A percentile compares a stretch with the other conserved stretches of the same genome.
Conservation (phyloP, 305 asterid genomes). For the Caryopteris hybrid region DNA sequence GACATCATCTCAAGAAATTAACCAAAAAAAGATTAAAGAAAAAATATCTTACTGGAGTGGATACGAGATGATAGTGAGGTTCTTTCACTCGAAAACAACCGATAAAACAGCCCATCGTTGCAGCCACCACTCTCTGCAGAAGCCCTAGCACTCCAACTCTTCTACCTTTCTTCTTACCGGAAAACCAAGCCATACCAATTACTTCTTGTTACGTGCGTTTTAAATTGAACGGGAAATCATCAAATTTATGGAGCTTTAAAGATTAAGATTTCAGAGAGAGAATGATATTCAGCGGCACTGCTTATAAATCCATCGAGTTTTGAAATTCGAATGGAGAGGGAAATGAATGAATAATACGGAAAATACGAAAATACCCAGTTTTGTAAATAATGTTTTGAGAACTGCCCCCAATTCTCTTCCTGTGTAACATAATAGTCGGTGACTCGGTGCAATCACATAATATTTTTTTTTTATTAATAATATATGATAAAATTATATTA, state of each 20-base stretch:
- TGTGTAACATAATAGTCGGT: too few species aligned
- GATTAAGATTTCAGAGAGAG: slow-evolving; percentile 7
- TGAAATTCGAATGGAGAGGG: slow-evolving; percentile 39
- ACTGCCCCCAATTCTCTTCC: too few species aligned
- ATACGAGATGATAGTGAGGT: slow-evolving; percentile 14
- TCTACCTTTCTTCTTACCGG: slow-evolving; percentile 24
- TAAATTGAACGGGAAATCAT: slow-evolving; percentile 10
- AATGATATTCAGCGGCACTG: neutral
- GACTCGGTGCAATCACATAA: too few species aligned
- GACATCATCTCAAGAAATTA: neutral
- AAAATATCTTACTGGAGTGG: slow-evolving; percentile 22
- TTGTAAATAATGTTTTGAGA: too few species aligned
- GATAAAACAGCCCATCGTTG: slow-evolving; percentile 62
- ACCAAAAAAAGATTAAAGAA: neutral
- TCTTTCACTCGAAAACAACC: slow-evolving; percentile 62
- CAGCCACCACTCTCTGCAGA: slow-evolving; percentile 27
- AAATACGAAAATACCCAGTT: too few species aligned
- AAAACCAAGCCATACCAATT: slow-evolving; percentile 36
- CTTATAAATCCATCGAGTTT: slow-evolving; percentile 14
- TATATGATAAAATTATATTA: too few species aligned
- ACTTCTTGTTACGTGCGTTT: neutral
- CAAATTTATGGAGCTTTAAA: neutral
- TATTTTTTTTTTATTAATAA: too few species aligned
- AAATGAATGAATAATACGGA: slow-evolving; percentile 20
- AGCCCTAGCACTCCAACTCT: slow-evolving; percentile 27